Percentiles rank a stretch among this genome's conserved stretches.
phyloP scores from a whole-genome alignment of 2,329 filamentous ascomycete genomes.

The Clonostachys rosea region DNA sequence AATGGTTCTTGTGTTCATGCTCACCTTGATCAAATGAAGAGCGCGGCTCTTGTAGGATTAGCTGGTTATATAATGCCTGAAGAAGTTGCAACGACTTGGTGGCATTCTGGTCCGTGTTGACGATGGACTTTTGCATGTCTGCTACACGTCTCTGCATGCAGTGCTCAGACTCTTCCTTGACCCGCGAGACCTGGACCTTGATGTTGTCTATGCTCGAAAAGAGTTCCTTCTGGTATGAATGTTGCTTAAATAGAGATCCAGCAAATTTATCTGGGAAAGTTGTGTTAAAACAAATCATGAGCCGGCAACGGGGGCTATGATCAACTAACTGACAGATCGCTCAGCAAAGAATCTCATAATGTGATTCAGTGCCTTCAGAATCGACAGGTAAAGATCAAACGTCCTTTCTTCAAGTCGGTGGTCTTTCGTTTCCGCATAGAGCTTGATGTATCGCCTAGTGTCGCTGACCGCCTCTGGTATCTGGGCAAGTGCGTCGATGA shows the following conservation, averaged over 20 bases:
- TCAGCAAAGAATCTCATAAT: slow-evolving; percentile 8
- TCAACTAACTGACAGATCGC: background rate
- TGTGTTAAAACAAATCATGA: background rate
- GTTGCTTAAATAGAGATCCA: background rate
- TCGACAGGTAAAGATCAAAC: slow-evolving; percentile 4
- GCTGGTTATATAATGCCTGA: background rate
- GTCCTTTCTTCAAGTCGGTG: slow-evolving; percentile 5
- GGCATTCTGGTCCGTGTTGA: background rate
- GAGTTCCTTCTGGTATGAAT: slow-evolving; percentile 2
- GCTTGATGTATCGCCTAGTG: slow-evolving; percentile 4
- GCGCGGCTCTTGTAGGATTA: too few species aligned
- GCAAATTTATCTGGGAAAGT: slow-evolving; percentile 1
- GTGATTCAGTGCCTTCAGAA: slow-evolving; percentile 2
- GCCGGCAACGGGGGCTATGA: background rate
- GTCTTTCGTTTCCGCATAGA: slow-evolving; percentile 3
- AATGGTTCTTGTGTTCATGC: too few species aligned
- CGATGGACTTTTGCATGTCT: background rate
- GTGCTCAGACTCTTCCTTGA: slow-evolving; percentile 2
- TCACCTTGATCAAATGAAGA: too few species aligned
- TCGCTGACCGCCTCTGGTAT: slow-evolving; percentile 5
- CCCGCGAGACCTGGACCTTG: background rate
- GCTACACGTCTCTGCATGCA: background rate
- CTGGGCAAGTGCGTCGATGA: slow-evolving; percentile 3
- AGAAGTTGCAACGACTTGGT: background rate
- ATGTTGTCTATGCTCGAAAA: slow-evolving; percentile 1